phyloP scores from a whole-genome alignment of 805 yeast species.

The Teunomyces lycoperdinae region DNA sequence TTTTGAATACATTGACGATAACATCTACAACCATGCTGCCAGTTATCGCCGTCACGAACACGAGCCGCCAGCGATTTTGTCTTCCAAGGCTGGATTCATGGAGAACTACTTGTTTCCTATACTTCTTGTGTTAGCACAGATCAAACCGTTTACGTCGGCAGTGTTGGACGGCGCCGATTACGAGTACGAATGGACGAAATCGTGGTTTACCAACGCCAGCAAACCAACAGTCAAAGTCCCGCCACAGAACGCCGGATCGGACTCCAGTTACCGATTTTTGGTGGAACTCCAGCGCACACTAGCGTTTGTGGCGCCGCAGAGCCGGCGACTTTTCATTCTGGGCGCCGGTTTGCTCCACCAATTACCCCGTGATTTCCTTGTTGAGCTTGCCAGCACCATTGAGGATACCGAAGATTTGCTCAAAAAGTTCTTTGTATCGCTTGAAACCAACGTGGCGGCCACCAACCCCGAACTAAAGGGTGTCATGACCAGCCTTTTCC shows the following conservation, averaged over 20 bases:
- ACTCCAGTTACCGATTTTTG: conserved; percentile 11
- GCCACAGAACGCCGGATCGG: conserved; percentile 2
- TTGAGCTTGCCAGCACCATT: conserved; percentile 14
- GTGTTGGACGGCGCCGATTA: conserved; percentile 11
- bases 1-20: conserved; percentile 10
- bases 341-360: conserved; percentile 15
- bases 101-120: conserved; percentile 30
- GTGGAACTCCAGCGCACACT: conserved; percentile 24
- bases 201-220: conserved; percentile 17
- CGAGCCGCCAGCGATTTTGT: conserved; percentile 17
- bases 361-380: conserved; percentile 18
- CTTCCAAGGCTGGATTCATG: conserved; percentile 10
- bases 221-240: conserved; percentile 8
- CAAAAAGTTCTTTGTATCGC: conserved; percentile 9
- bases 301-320: conserved; percentile 15
- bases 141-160: conserved; percentile 16
- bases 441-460: conserved; percentile 4
- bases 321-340: conserved; percentile 21
- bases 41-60: conserved; percentile 27
- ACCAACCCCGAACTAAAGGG: neutral
- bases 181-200: conserved; percentile 14
- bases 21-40: conserved; percentile 28
- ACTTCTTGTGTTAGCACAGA: conserved; percentile 24
- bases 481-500: conserved; percentile 16
- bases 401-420: conserved; percentile 19